Evolutionary conservation across 352 stramenopile species (phyloP), one percentile per base, ranked within the genome.

Genomic region (Phytophthora foliorum): DNA sequence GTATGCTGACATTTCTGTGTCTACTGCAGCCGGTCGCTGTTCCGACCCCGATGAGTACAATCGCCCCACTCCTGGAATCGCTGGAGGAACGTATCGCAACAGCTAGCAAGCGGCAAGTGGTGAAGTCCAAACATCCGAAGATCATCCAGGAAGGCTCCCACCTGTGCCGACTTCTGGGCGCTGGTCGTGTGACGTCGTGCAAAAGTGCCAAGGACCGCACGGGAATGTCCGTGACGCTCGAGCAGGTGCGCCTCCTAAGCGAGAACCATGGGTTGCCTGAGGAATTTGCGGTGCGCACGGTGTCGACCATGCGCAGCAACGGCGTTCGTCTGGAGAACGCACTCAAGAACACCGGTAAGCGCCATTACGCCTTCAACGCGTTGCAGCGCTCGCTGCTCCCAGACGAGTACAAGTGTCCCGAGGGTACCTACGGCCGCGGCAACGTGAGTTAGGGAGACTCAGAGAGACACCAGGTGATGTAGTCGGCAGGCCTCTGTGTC

Each of bases 181-280:
- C 89, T 46, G 94, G 91, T 2, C 89, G 91, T 32, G 82, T 97
- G 31, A 97, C 97, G 4, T 98, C 97, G 55, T 99, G 97, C 80
- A 99, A 99, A 72, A 97, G 82, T 69, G 96, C 95, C 9, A 99
- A 99, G 69, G 95, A 99, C 80, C 91, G 97, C 54, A 99, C 97
- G 17, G 88, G 91, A 24, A 99, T 99, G 97, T 95, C 96, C 24
- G 88, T 98, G 34, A 99, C 95, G 17, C 92, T 98, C 32, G 97
- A 98, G 73, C 90, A 98, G 64, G 81, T 86, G 32, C 80, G 82
- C 14, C 52, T 94, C 14, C 64, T 94, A 38, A 77, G 69, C 45
- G 80, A 89, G 14, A 75, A 90, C 57, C 84, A 94, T 53, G 81
- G 77, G 0, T 57, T 94, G 17, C 78, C 85, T 0, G 68, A 80